Base-by-base conservation (phyloP, 2,329 filamentous ascomycete species). In the Alternaria longipes region DNA sequence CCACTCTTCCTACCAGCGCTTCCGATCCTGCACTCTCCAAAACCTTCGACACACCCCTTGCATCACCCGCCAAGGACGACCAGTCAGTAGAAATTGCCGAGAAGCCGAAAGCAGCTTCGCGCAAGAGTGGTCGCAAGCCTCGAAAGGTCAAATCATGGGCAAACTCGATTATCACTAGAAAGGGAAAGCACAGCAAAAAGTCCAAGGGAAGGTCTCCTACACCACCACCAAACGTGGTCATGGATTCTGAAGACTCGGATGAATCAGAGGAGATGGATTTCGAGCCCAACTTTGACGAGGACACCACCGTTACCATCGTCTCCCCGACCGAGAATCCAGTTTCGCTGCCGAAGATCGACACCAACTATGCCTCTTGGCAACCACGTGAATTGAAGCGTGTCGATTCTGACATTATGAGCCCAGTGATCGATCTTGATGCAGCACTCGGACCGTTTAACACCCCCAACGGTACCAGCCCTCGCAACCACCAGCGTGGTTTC, bases 371-470 rank as follows among this genome's bases (percentile, higher is more conserved):
- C 7, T 76, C 76, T 6, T 80, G 78, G 79, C 74, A 76, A 54
- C 78, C 78, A 5, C 74, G 72, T 26, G 72, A 74, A 57, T 54
- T 80, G 26, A 71, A 74, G 50, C 74, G 73, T 78, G 82, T 67
- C 60, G 63, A 79, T 51, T 76, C 77, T n/a, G 92, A 96, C 60
- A 78, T 86, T 3, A 85, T 90, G 54, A 92, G 89, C 72, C 90
- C 91, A 8, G 90, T 97, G 78, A 96, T 99, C 65, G 95, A 99
- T 77, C 83, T 99, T 42, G 95, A 99, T 80, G 94, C 94, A 18
- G 95, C 94, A 26, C 85, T 98, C 1, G 94, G 93, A 2, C 93
- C 94, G 0, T 97, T 97, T 79, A 95, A 96, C 71, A 97, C 93
- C 0, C 91, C 91, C 26, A 82, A 89, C 60, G 91, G 89, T 63